These are phyloP conservation scores for Dictyostelium intermedium DNA, from an alignment of 78 protist genomes.

Conservation along the genomic window DNA sequence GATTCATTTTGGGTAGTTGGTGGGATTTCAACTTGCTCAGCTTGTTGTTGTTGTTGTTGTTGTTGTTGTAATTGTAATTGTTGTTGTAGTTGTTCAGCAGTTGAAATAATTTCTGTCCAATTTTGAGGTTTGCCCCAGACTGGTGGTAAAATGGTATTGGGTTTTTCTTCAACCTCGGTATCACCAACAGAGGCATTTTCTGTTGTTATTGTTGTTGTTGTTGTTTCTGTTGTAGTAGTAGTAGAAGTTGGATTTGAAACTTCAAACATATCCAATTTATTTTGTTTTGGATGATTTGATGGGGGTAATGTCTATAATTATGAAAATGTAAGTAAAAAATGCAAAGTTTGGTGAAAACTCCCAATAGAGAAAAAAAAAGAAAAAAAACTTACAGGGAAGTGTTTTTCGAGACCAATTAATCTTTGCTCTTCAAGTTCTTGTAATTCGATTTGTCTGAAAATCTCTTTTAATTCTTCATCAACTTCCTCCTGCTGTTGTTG, in stretches of 20 bases:
- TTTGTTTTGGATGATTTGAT: not conserved
- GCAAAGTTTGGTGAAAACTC: not conserved
- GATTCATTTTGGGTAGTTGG: not conserved
- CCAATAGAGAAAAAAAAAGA: not conserved
- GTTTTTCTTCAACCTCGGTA: not conserved
- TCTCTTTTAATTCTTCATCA: conserved; percentile 36
- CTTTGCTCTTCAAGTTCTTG: conserved; percentile 75
- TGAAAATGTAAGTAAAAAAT: not conserved
- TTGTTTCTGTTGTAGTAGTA: not conserved
- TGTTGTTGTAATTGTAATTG: not conserved
- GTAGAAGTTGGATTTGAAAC: not conserved
- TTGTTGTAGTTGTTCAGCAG: not conserved
- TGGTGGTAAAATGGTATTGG: not conserved
- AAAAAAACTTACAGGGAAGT: conserved; percentile 45
- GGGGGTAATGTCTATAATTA: not conserved
- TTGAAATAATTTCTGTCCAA: conserved; percentile 24
- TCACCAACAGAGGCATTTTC: not conserved
- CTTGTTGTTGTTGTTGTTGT: not conserved
- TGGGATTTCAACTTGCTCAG: not conserved
- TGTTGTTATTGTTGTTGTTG: not conserved
- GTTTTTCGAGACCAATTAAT: conserved; percentile 45
- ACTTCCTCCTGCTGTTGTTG: not conserved
- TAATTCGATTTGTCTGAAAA: conserved; percentile 50
- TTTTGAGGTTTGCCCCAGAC: conserved; percentile 14
- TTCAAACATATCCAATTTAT: not conserved